A percentile compares a stretch with the other conserved stretches of the same genome.
These are phyloP conservation scores for Neotropicomus parvogracilis DNA, from an alignment of 1,284 basidiomycete genomes.

Conservation along the genomic window DNA sequence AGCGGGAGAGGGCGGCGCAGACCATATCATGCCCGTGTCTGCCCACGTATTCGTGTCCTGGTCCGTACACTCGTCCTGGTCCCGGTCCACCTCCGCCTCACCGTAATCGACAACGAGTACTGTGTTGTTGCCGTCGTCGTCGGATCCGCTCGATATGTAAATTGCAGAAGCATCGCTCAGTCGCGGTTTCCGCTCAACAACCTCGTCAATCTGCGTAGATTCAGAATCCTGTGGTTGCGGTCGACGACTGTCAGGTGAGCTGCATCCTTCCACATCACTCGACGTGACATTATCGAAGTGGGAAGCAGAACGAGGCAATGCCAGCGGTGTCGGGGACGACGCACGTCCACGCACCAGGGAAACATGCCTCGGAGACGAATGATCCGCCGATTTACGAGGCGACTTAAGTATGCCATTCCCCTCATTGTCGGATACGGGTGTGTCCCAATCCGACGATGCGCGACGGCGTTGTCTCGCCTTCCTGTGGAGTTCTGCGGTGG, in stretches of 20 bases:
- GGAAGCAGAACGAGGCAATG: background rate
- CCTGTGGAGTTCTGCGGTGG: background rate
- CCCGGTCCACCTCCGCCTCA: background rate
- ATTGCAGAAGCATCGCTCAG: slow-evolving; percentile 23
- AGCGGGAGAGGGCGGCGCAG: slow-evolving; percentile 21
- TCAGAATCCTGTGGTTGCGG: background rate
- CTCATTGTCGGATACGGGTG: slow-evolving; percentile 7
- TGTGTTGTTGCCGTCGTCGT: slow-evolving; percentile 13
- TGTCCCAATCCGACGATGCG: slow-evolving; percentile 8
- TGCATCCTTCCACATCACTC: background rate
- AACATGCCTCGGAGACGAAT: slow-evolving; percentile 27
- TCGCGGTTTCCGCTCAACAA: slow-evolving; percentile 4
- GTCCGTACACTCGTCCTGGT: slow-evolving; percentile 8
- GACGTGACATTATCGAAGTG: background rate
- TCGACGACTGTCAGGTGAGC: background rate
- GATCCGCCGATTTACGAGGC: slow-evolving; percentile 27
- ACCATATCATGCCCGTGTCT: slow-evolving; percentile 28
- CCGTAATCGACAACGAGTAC: background rate
- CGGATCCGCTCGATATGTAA: slow-evolving; percentile 34
- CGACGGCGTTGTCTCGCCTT: slow-evolving; percentile 6
- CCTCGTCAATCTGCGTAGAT: background rate
- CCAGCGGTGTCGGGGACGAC: slow-evolving; percentile 16
- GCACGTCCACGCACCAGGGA: background rate
- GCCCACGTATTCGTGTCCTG: slow-evolving; percentile 13
- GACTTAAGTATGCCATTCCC: slow-evolving; percentile 20